A percentile compares a stretch with the other conserved stretches of the same genome.
Conservation (phyloP, 2,329 filamentous ascomycete genomes). For the Pseudogymnoascus sp. region DNA sequence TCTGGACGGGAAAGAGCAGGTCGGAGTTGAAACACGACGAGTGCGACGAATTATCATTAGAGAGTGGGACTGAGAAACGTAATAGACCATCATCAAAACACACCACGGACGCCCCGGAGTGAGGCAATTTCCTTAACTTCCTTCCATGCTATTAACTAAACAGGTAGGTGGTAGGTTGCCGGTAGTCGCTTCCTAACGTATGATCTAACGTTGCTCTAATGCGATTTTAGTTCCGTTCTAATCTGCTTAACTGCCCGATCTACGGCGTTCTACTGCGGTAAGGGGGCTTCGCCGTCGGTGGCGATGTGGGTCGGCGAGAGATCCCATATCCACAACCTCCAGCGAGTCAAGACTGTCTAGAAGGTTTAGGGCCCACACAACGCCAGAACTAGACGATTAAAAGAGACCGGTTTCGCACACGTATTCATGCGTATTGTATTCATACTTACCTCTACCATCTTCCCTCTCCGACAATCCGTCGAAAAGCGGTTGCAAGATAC, state of each 20-base stretch:
- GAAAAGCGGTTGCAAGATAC: neutral
- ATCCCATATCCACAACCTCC: neutral
- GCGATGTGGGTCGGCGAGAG: neutral
- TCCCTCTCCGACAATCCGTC: neutral
- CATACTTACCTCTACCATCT: neutral
- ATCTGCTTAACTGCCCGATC: neutral
- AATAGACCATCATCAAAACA: neutral
- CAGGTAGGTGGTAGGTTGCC: neutral
- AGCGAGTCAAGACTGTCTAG: constrained; percentile 6
- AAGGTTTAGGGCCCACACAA: constrained; percentile 5
- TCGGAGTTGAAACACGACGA: constrained; percentile 1
- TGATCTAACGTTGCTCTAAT: constrained; percentile 1
- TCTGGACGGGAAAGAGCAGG: neutral
- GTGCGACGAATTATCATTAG: no score
- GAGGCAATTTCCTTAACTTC: constrained; percentile 4
- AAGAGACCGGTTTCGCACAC: constrained; percentile 2
- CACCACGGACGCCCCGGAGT: neutral
- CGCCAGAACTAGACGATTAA: neutral
- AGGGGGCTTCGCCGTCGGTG: constrained; percentile 1
- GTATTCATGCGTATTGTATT: neutral
- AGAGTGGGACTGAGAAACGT: constrained; percentile 4
- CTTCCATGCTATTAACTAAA: constrained; percentile 1
- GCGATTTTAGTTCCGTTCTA: neutral
- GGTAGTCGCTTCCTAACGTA: neutral
- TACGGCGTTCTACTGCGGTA: neutral